Conservation (phyloP, 1,139 yeast species). For the Blastobotrys raffinosifermentans region DNA sequence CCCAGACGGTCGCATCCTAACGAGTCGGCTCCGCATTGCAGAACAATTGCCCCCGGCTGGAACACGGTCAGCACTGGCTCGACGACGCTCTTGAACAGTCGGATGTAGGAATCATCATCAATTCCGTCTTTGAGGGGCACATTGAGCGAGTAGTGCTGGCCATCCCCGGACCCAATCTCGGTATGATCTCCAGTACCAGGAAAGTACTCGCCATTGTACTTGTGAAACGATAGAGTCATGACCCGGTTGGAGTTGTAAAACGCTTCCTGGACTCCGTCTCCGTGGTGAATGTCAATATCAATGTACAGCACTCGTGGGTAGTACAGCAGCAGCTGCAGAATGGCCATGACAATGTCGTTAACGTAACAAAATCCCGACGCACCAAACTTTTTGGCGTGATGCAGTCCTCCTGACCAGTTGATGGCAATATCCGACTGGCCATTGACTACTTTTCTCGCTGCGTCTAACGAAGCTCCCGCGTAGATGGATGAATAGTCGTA, state of each 20-base stretch:
- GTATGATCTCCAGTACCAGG: constrained; percentile 86
- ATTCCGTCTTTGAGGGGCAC: constrained; percentile 96
- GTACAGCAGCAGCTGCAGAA: constrained; percentile 71
- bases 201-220: constrained; percentile 90
- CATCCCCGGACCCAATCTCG: constrained; percentile 82
- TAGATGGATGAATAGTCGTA: constrained; percentile 82
- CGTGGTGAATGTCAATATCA: constrained; percentile 95
- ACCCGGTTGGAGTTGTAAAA: constrained; percentile 93
- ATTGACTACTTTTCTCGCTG: constrained; percentile 73
- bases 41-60: constrained; percentile 89
- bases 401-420: constrained; percentile 96
- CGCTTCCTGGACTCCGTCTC: constrained; percentile 98
- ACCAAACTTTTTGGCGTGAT: constrained; percentile 91
- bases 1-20: constrained; percentile 91
- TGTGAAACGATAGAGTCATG: constrained; percentile 92
- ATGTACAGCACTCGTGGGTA: constrained; percentile 90
- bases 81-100: constrained; percentile 73
- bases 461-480: constrained; percentile 92
- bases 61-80: constrained; percentile 78
- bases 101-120: constrained; percentile 83
- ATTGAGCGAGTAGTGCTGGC: constrained; percentile 79
- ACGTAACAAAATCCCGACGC: constrained; percentile 95
- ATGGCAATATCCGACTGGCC: constrained; percentile 93
- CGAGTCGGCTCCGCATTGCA: constrained; percentile 97
- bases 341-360: constrained; percentile 88